Base-by-base conservation (phyloP, 2,329 filamentous ascomycete genomes). In the Trichoderma harzianum region DNA sequence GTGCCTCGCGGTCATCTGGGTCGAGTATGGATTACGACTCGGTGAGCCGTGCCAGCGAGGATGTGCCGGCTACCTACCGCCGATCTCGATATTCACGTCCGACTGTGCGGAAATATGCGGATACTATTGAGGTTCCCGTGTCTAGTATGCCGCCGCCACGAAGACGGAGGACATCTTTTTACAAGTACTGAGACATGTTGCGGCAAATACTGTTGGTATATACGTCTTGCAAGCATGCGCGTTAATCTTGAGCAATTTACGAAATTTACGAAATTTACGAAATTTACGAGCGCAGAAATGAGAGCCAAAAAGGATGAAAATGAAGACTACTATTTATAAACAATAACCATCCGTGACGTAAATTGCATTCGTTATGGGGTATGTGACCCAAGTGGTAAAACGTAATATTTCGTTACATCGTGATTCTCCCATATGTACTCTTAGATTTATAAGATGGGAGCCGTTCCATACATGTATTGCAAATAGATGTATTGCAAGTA, bases 141-240 rank as follows among this genome's bases (percentile, higher is more conserved):
- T 11, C 21, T 5, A 14, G n/a, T 71, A 5, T 43, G 36, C 69
- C 51, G 51, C 18, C 28, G 34, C 26, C 64, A 4, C 70, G 21
- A 36, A 62, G 64, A 47, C 70, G 70, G 32, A 68, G 70, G 43
- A 58, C 24, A n/a, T 72, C 70, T 7, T 71, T 47, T 51, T 71
- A 71, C 34, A 71, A 53, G n/a, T 60, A 60, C 28, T 71, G 10
- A 71, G 10, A n/a, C 12, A n/a, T 5, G 26, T 26, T 47, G 18
- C 21, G 7, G 57, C 10, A n/a, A 14, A 3, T 51, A n/a, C 10
- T 21, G n/a, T 21, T 24, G 43, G 5, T 24, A 5, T 12, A 51
- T 51, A 21, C 43, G n/a, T 3, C 43, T 4, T 21, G 3, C 14
- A 21, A 12, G 10, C 43, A 21, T 51, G 43, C 10, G n/a, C 10